A percentile compares a stretch with the other conserved stretches of the same genome.
Evolutionary conservation across 225 moss, liverwort and hornwort genomes (phyloP).

Genomic region (Bryoerythrophyllum caledonicum): DNA sequence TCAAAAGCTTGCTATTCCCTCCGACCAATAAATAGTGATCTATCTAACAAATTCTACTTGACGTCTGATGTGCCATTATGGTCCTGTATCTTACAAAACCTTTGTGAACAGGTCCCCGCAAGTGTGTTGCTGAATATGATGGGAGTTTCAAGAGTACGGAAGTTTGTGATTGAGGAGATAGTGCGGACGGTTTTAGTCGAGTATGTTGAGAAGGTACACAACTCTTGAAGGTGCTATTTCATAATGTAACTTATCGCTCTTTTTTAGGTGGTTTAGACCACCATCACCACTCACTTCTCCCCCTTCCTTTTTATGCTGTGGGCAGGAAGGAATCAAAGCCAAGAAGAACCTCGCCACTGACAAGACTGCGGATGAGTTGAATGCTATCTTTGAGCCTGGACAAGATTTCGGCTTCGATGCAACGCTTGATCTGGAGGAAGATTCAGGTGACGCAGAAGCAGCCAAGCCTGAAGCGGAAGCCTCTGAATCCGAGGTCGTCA

Average conservation of each 20-base stretch:
- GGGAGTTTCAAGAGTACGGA: constrained; percentile 76
- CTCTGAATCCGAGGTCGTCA: constrained; percentile 48
- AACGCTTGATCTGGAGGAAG: constrained; percentile 72
- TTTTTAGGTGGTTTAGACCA: background rate
- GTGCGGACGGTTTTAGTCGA: constrained; percentile 67
- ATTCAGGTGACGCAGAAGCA: constrained; percentile 26
- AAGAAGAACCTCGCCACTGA: constrained; percentile 72
- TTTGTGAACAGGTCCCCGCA: constrained; percentile 62
- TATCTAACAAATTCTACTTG: background rate
- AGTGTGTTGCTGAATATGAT: constrained; percentile 74
- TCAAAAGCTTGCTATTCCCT: background rate
- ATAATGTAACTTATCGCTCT: background rate
- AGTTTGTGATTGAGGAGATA: constrained; percentile 83
- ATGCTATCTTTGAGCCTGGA: constrained; percentile 67
- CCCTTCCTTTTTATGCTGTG: background rate
- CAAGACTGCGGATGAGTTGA: constrained; percentile 65
- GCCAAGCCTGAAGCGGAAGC: constrained; percentile 28
- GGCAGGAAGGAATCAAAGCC: constrained; percentile 78
- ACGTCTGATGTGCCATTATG: background rate
- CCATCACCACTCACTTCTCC: background rate
- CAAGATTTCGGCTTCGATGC: constrained; percentile 81
- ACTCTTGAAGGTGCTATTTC: background rate
- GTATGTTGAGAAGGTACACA: constrained; percentile 68
- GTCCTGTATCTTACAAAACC: background rate
- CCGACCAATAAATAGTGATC: background rate